Evolutionary conservation across 2,329 filamentous ascomycete genomes (phyloP), one percentile per base, ranked within the genome.

Genomic region (Gaeumannomyces tritici): DNA sequence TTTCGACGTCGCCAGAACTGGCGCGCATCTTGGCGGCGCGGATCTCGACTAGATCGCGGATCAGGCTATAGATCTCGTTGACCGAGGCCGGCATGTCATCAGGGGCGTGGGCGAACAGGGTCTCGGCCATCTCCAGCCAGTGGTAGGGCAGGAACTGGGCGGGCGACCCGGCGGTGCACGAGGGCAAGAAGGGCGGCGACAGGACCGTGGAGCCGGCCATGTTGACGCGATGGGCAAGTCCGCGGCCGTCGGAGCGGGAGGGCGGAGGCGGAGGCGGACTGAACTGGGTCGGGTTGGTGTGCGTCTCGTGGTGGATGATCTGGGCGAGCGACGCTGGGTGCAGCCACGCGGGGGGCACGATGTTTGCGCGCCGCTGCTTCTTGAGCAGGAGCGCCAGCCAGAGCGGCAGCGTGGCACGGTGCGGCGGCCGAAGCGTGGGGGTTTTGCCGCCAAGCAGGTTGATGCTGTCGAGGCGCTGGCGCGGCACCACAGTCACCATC

Each of bases 301-400:
- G 31, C n/a, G 89, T 95, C 72, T 99, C 95, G 70, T 89, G 82
- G 63, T 90, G 83, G 64, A 98, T 85, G 65, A 98, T 89, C 12
- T 88, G 81, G 65, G 85, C 80, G 6, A 99, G 86, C 4, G 90
- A 89, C 64, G 87, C 79, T 0, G 89, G 83, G 65, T 89, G 86
- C 9, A 99, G 85, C 95, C 95, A 99, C 21, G 91, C 82, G 11
- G 95, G 95, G 0, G 95, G 88, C 4, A 95, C 80, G 67, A 99
- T 96, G 77, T 96, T 97, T 69, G 92, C 92, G 70, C 95, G 89
- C 62, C 89, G 87, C 76, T 99, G 95, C 66, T 93, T 91, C 76
- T 98, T 98, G 62, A 99, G 87, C 28, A 98, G 87, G 21, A 98
- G 83, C 2, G 95, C 95, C 21, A 99, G 89, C 95, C 95, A 99